Percentiles rank a stretch among this genome's conserved stretches.
These are phyloP conservation scores for Astrephomene gubernaculifera DNA, from an alignment of 139 green algal species.

Conservation along the genomic window DNA sequence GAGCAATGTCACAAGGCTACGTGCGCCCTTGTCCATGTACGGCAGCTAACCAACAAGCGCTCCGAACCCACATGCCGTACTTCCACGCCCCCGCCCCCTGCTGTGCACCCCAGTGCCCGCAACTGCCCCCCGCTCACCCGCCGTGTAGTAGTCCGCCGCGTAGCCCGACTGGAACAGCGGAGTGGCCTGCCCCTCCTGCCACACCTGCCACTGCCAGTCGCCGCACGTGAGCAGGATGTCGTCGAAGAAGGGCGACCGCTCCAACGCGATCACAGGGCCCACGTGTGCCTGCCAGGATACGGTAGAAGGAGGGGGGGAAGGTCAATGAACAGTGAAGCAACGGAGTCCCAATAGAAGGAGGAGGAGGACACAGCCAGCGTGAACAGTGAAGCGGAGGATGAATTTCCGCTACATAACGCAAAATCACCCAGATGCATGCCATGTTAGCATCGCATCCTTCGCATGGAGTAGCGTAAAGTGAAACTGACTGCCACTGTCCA, in stretches of 20 bases:
- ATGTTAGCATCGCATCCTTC: no score
- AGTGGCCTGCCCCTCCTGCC: slow-evolving; percentile 52
- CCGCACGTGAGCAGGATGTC: slow-evolving; percentile 85
- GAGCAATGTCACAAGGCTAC: no score
- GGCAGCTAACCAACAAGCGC: no score
- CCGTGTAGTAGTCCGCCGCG: slow-evolving; percentile 77
- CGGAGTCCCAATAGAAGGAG: background rate
- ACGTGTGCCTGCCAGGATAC: slow-evolving; percentile 58
- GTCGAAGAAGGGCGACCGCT: slow-evolving; percentile 85
- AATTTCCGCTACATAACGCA: no score
- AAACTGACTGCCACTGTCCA: no score
- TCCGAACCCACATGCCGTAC: no score
- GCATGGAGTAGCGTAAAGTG: no score
- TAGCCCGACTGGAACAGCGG: slow-evolving; percentile 76
- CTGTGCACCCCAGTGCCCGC: no score
- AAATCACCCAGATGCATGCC: no score
- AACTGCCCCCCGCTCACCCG: slow-evolving; percentile 60
- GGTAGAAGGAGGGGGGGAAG: background rate
- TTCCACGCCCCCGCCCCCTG: no score
- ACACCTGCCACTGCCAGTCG: slow-evolving; percentile 83
- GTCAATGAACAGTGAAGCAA: background rate
- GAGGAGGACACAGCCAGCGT: background rate
- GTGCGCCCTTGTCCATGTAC: no score
- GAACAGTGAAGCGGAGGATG: no score
- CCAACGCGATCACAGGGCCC: slow-evolving; percentile 69